These are phyloP conservation scores for Inonotus hispidus DNA, from an alignment of 1,284 basidiomycete genomes.

Conservation along the genomic window DNA sequence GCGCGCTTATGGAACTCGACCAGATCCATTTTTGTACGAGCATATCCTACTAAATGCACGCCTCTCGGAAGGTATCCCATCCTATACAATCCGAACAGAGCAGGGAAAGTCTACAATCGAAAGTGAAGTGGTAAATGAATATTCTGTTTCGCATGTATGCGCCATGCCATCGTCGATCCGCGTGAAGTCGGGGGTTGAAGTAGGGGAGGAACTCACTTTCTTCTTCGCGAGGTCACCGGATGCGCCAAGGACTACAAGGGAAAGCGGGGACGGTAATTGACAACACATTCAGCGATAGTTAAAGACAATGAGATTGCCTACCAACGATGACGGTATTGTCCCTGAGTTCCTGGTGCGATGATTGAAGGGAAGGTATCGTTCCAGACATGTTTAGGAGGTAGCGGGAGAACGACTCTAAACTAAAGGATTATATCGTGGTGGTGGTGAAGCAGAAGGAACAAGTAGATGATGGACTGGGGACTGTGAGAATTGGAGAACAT, in stretches of 20 bases:
- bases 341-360: constrained; percentile 63
- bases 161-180: neutral
- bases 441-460: neutral
- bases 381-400: constrained; percentile 46
- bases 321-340: constrained; percentile 87
- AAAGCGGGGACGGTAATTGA: constrained; percentile 4
- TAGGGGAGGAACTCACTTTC: constrained; percentile 56
- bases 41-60: constrained; percentile 90
- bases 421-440: neutral
- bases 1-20: constrained; percentile 82
- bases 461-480: neutral
- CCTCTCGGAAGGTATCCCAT: constrained; percentile 77
- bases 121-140: neutral
- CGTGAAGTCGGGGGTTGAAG: neutral
- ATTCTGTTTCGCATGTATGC: neutral
- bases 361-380: constrained; percentile 85
- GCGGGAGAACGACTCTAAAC: neutral
- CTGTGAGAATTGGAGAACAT: constrained; percentile 12
- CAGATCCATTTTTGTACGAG: constrained; percentile 89
- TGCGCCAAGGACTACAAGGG: constrained; percentile 79
- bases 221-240: constrained; percentile 99
- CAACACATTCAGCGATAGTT: constrained; percentile 6
- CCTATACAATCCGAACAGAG: constrained; percentile 83
- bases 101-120: constrained; percentile 77
- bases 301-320: constrained; percentile 32